Base-by-base conservation (phyloP, 2,329 filamentous ascomycete species). In the Monosporascus sp. region DNA sequence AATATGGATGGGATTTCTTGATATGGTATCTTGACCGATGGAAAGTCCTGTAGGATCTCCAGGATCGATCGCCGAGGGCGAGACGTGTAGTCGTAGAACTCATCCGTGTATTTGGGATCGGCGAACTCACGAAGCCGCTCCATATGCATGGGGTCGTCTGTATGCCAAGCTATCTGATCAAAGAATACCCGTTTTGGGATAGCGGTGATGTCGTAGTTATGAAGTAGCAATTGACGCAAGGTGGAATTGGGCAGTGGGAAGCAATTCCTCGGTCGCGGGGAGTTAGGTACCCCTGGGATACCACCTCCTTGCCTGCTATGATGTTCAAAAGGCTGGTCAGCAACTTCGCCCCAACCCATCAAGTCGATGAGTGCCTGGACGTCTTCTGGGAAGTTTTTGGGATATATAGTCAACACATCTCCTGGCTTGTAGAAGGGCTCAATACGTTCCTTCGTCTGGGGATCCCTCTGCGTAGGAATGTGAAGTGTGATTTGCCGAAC, bases 21-120 rank as follows among this genome's bases (percentile, higher is more conserved):
- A 71, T 85, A 89, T 0, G 94, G 92, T 2, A 99, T 83, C 56
- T 85, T 86, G 51, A 97, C 87, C 0, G 83, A 86, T 42, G 88
- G 81, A 62, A 99, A 99, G 62, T 99, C 94, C 52, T 93, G 85
- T 27, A 99, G 79, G 3, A 96, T 87, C 70, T 99, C 94, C 6
- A 99, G 75, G 53, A 97, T 96, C 54, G 89, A 95, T 36, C 94
- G 86, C 36, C 91, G 86, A 1, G 93, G 89, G 8, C 94, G 85
- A 0, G 92, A 92, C 1, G 94, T 94, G 67, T 99, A 99, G 71
- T 99, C 93, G 73, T 90, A 97, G 52, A 96, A 86, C 62, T 99
- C 94, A 61, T 97, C 91, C 6, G 93, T 83, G 62, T 86, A 89
- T 46, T 88, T 81, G 0, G 90, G 84, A 62, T 88, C 82, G 1